Conservation (phyloP, 352 stramenopile genomes). For the Paralagenidium karlingii region DNA sequence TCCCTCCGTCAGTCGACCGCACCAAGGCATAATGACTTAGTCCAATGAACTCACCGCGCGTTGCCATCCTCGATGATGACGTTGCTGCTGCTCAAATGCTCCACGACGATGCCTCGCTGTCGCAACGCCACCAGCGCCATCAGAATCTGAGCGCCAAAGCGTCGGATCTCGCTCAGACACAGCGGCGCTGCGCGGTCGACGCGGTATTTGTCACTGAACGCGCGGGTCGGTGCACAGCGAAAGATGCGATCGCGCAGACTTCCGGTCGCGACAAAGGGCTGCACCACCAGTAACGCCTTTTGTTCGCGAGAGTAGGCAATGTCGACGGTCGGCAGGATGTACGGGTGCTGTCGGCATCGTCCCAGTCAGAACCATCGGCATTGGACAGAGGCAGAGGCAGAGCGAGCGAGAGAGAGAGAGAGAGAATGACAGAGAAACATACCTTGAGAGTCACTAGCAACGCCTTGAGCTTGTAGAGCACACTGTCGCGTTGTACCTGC, state of each 20-base stretch:
- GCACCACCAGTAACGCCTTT: conserved; percentile 43
- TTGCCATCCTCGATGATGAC: conserved; percentile 48
- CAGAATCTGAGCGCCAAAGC: conserved; percentile 44
- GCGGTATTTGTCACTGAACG: conserved; percentile 45
- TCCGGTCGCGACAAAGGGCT: conserved; percentile 35
- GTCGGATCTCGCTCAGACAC: conserved; percentile 28
- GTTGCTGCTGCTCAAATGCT: conserved; percentile 52
- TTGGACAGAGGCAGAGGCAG: neutral
- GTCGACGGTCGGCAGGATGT: conserved; percentile 52
- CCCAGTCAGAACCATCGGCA: neutral
- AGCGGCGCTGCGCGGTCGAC: conserved; percentile 20
- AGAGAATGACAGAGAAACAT: neutral
- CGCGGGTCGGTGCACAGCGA: conserved; percentile 13
- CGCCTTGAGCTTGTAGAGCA: conserved; percentile 58
- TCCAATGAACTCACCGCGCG: conserved; percentile 11
- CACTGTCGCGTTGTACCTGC: conserved; percentile 38
- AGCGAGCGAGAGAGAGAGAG: neutral
- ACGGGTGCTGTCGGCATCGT: conserved; percentile 32
- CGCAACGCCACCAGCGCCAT: conserved; percentile 36
- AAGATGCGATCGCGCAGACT: conserved; percentile 61
- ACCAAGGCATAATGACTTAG: neutral
- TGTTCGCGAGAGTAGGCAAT: conserved; percentile 57
- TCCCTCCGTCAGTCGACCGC: neutral
- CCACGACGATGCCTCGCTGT: conserved; percentile 48
- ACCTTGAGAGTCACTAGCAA: conserved; percentile 67